phyloP scores from a whole-genome alignment of 805 yeast genomes.

The Candida arabinofermentans region DNA sequence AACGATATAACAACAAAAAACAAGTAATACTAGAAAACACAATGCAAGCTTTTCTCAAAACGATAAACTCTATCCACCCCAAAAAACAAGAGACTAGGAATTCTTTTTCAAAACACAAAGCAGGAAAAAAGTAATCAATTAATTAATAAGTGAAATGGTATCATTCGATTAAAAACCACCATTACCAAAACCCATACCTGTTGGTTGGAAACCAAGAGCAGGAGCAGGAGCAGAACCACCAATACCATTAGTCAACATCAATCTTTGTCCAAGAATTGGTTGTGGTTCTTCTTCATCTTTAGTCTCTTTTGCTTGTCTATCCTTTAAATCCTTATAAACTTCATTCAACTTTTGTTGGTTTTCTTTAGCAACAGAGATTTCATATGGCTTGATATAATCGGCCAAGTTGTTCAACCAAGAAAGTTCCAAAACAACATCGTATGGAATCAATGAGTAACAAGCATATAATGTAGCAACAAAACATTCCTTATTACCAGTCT shows the following conservation, averaged over 20 bases:
- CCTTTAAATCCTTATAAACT: constrained; percentile 66
- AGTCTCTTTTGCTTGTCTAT: constrained; percentile 56
- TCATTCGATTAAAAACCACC: constrained; percentile 30
- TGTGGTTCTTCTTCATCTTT: constrained; percentile 44
- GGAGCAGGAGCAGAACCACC: constrained; percentile 36
- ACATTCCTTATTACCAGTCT: constrained; percentile 94
- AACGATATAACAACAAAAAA: constrained; percentile 1
- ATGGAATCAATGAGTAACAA: constrained; percentile 74
- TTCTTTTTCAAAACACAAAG: not conserved
- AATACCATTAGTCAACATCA: constrained; percentile 82
- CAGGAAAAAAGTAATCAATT: not conserved
- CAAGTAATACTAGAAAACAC: not conserved
- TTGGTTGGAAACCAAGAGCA: constrained; percentile 57
- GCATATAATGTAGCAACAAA: constrained; percentile 85
- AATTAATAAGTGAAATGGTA: not conserved
- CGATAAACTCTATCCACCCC: not conserved
- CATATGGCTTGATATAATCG: constrained; percentile 89
- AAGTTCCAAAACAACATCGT: constrained; percentile 82
- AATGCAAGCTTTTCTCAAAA: not conserved
- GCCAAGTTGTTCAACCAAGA: constrained; percentile 85
- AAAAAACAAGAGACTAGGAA: not conserved
- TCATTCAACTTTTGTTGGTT: constrained; percentile 63
- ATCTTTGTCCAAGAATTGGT: constrained; percentile 56
- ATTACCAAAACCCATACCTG: constrained; percentile 71
- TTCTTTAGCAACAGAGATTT: constrained; percentile 79